These are phyloP conservation scores for Suhomyces emberorum DNA, from an alignment of 805 yeast species.

Conservation along the genomic window DNA sequence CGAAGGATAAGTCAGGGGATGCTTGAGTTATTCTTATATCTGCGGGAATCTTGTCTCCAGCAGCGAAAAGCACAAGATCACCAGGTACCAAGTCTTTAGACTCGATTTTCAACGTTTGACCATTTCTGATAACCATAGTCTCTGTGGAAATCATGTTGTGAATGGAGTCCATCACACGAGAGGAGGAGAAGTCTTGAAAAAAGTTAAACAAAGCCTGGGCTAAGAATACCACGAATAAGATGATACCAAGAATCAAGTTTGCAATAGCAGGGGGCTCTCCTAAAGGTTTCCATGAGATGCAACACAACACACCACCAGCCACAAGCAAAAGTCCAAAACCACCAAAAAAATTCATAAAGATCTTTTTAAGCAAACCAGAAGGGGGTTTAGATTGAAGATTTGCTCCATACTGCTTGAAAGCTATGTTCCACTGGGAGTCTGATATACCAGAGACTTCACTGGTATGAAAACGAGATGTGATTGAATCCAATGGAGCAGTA, in stretches of 20 bases:
- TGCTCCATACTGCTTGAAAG: conserved; percentile 25
- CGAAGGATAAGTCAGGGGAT: conserved; percentile 40
- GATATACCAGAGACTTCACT: conserved; percentile 22
- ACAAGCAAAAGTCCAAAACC: conserved; percentile 46
- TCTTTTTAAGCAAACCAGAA: conserved; percentile 26
- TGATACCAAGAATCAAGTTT: conserved; percentile 42
- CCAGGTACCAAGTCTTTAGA: conserved; percentile 44
- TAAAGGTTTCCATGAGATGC: conserved; percentile 46
- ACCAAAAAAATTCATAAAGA: conserved; percentile 43
- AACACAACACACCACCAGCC: conserved; percentile 40
- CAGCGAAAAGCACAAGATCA: conserved; percentile 35
- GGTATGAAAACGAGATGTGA: conserved; percentile 21
- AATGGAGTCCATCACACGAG: conserved; percentile 48
- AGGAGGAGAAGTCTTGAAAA: conserved; percentile 46
- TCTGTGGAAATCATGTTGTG: conserved; percentile 40
- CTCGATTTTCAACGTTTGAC: conserved; percentile 20
- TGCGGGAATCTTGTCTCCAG: conserved; percentile 46
- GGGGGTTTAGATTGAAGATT: conserved; percentile 40
- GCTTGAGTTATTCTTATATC: conserved; percentile 41
- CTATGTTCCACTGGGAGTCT: conserved; percentile 9
- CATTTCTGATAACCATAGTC: conserved; percentile 35
- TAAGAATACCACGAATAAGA: conserved; percentile 38
- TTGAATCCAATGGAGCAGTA: conserved; percentile 18
- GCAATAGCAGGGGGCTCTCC: conserved; percentile 46
- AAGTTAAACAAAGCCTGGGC: conserved; percentile 44